A percentile compares a stretch with the other conserved stretches of the same genome.
phyloP scores from a whole-genome alignment of 441 rosid species.

The Euphorbia celastroides region DNA sequence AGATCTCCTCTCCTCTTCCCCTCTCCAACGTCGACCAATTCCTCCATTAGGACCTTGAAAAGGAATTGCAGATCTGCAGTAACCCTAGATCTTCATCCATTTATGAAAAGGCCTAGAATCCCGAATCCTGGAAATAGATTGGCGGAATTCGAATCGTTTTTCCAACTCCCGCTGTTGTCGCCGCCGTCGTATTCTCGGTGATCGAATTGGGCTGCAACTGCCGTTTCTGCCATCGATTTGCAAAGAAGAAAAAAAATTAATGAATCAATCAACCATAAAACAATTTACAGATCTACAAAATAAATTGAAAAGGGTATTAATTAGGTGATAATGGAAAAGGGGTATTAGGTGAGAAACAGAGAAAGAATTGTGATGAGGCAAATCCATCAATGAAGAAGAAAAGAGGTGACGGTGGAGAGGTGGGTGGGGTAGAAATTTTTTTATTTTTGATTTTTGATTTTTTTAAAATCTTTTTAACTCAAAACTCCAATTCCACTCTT shows the following conservation, averaged over 20 bases:
- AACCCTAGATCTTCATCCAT: slow-evolving; percentile 86
- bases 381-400: not conserved
- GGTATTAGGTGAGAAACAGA: not conserved
- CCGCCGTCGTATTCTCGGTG: slow-evolving; percentile 40
- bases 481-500: too few relatives aligned
- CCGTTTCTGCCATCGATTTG: slow-evolving; percentile 22
- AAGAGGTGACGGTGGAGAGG: too few relatives aligned
- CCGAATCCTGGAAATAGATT: slow-evolving; percentile 38
- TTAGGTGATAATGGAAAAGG: not conserved
- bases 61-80: slow-evolving; percentile 95
- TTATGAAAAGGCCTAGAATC: slow-evolving; percentile 37
- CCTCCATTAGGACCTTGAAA: slow-evolving; percentile 93
- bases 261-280: not conserved
- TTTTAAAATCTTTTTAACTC: too few relatives aligned
- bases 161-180: slow-evolving; percentile 27
- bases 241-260: not conserved
- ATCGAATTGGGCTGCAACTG: slow-evolving; percentile 30
- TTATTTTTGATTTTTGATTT: too few relatives aligned
- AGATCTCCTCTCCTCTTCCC: too few relatives aligned
- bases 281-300: not conserved
- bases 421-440: too few relatives aligned
- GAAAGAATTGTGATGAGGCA: not conserved
- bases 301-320: not conserved
- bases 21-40: slow-evolving; percentile 81
- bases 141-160: slow-evolving; percentile 17